Evolutionary conservation across 2,329 filamentous ascomycete genomes (phyloP), one percentile per base, ranked within the genome.

Genomic region (Microcera coccophila): DNA sequence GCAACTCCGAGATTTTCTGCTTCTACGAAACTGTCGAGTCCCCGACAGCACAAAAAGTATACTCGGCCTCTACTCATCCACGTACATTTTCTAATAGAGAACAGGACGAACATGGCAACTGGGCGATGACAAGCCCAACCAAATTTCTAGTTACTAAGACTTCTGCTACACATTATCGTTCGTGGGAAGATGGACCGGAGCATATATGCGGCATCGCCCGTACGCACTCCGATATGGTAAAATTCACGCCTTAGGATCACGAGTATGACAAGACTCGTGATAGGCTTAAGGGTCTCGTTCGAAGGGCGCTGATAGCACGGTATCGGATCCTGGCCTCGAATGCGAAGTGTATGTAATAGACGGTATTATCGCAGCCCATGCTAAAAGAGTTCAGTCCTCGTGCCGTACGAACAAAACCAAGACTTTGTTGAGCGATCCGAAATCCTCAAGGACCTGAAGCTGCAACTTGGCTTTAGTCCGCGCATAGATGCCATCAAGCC

Each of bases 171-270:
- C 41, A 50, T 33, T 53, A 49, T 36, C 44, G 54, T 10, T 42
- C 38, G 7, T 50, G 49, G 50, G 49, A 56, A 29, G 19, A 44
- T 20, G 47, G 48, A 10, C 17, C 47, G 10, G 41, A 57, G 20
- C 46, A 57, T 29, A 53, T 53, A 4, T 53, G 44, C 36, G 42
- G 54, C 3, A 38, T 60, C 20, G 15, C 39, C 16, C 47, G 54
- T 4, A 44, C 42, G 15, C 54, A 60, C 39, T 57, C 52, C 9
- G 45, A 57, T 3, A 48, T 60, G 44, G 54, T 60, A 39, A 59
- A 60, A 29, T 59, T 55, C 45, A 42, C 39, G n/a, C 36, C 28
- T 9, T 21, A 52, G 2, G 54, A 60, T 38, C 28, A 44, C 19
- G 42, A 50, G 12, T 47, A 45, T 15, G 1, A 35, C 47, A 16